Evolutionary conservation across 2,329 filamentous ascomycete species (phyloP).

Genomic region (Diaporthe australafricana): DNA sequence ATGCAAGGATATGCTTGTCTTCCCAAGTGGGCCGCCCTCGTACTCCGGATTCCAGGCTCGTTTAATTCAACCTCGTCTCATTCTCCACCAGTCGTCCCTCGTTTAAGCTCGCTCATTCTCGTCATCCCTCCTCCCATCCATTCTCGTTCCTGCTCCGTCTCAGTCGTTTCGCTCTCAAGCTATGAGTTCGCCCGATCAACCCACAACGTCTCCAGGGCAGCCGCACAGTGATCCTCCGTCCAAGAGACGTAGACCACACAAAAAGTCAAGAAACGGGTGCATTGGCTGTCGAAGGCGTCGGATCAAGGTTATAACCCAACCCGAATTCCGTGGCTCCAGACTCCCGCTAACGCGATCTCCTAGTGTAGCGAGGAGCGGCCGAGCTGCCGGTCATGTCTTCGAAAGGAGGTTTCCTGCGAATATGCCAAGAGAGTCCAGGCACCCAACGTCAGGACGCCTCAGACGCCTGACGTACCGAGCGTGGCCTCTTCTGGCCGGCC

Average conservation of each 20-base stretch:
- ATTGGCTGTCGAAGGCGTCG: background rate
- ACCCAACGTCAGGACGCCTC: background rate
- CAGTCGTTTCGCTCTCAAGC: background rate
- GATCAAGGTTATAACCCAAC: background rate
- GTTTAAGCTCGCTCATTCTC: background rate
- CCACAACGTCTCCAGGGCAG: background rate
- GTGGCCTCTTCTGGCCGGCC: too few relatives aligned
- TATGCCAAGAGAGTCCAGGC: background rate
- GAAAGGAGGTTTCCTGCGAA: background rate
- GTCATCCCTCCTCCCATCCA: background rate
- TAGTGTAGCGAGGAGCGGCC: slow-evolving; percentile 4
- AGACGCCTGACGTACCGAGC: background rate
- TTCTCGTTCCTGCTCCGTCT: background rate
- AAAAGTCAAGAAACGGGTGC: background rate
- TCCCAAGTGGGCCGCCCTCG: background rate
- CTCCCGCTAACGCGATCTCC: background rate
- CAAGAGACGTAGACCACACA: background rate
- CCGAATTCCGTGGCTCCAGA: background rate
- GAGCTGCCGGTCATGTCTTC: background rate
- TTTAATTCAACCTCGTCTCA: background rate
- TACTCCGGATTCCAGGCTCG: background rate
- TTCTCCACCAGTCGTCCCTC: background rate
- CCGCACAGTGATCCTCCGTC: background rate
- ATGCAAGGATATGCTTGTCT: background rate
- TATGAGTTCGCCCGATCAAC: background rate